Base-by-base conservation (phyloP, 2,329 filamentous ascomycete genomes). In the Xylaria hypoxylon region DNA sequence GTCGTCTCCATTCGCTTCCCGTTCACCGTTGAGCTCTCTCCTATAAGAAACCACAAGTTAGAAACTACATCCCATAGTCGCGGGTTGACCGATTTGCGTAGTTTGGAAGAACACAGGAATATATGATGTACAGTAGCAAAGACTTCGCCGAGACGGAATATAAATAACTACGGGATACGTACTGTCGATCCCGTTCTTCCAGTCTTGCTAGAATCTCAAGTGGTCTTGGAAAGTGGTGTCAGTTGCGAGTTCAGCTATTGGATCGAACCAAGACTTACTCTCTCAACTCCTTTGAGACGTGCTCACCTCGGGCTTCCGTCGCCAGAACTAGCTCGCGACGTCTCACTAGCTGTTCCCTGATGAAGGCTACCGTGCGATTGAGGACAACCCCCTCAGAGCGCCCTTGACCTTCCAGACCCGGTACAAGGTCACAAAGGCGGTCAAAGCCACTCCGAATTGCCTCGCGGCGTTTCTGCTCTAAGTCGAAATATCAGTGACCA, bases 371-470 rank as follows among this genome's bases (percentile, higher is more conserved):
- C 0, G 90, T 91, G 70, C 86, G 86, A 69, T 89, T 88, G 24
- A 97, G 83, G n/a, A 97, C 93, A 19, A 93, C 84, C 31, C 92
- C 92, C 78, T 97, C 94, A 70, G 92, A 96, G 51, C 93, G 89
- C 1, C 92, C 94, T 75, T 94, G 91, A 0, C 94, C 94, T 73
- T 92, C 87, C 59, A 96, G 84, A 0, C 92, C 93, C 0, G 94
- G 94, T 0, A 97, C 92, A 35, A 96, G 85, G 59, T 90, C 87
- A 17, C 92, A 92, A 28, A 97, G 85, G 38, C 89, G 87, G 78
- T 97, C 93, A 77, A 96, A 97, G 63, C 92, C 92, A 65, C 92
- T 89, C 52, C 94, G 87, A 71, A 97, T 97, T 15, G 91, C 92
- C 64, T 89, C 86, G 50, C 89, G 87, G 40, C 89, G 87, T 79